These are phyloP conservation scores for Glebionis coronaria DNA, from an alignment of 129 eudicot genomes.

Conservation along the genomic window DNA sequence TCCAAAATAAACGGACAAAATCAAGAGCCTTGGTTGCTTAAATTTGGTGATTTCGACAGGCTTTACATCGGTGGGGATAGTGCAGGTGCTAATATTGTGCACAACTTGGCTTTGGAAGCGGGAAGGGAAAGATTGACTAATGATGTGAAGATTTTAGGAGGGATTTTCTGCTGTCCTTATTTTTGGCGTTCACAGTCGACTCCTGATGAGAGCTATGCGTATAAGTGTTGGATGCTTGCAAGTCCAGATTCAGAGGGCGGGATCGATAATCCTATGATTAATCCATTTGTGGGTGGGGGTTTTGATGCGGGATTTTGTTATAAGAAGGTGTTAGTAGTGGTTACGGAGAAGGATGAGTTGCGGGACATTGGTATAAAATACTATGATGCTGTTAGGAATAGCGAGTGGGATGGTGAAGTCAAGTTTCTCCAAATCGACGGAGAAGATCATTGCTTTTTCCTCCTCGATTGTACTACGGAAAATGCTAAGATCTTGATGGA, in stretches of 20 bases:
- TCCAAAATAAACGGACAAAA: neutral
- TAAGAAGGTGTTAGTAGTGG: conserved; percentile 31
- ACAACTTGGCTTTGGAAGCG: conserved; percentile 27
- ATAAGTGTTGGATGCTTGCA: conserved; percentile 31
- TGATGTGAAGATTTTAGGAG: conserved; percentile 28
- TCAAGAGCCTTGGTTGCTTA: conserved; percentile 26
- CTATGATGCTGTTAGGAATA: conserved; percentile 31
- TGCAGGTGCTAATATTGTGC: conserved; percentile 37
- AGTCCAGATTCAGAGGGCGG: conserved; percentile 26
- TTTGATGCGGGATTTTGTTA: conserved; percentile 35
- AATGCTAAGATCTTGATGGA: conserved; percentile 40
- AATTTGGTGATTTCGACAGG: conserved; percentile 23
- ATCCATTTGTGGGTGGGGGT: conserved; percentile 30
- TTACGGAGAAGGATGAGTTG: conserved; percentile 30
- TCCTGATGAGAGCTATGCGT: neutral
- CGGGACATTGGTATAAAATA: conserved; percentile 35
- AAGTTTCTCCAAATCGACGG: conserved; percentile 42
- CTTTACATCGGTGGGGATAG: conserved; percentile 44
- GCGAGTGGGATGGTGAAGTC: conserved; percentile 55
- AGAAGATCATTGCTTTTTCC: conserved; percentile 39
- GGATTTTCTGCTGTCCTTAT: conserved; percentile 17
- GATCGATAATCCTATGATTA: conserved; percentile 29
- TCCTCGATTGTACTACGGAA: conserved; percentile 30
- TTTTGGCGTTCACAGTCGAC: conserved; percentile 25
- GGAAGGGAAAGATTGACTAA: conserved; percentile 13